Percentiles rank a stretch among this genome's conserved stretches.
These are phyloP conservation scores for Mikania micrantha DNA, from an alignment of 129 eudicot genomes.

Conservation along the genomic window DNA sequence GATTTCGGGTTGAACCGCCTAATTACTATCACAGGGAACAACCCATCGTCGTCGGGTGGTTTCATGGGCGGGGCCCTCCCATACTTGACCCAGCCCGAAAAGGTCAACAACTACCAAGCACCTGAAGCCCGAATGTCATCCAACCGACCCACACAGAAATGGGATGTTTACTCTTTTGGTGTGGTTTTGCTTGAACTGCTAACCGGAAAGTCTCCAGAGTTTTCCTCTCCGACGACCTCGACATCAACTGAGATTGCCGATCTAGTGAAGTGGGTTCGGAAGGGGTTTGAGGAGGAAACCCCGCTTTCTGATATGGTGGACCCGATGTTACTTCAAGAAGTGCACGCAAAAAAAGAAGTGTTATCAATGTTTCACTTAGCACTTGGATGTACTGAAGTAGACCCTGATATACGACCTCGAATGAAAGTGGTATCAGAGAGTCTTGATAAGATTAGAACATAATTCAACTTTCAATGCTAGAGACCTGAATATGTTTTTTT, in stretches of 20 bases:
- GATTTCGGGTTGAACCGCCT: constrained; percentile 88
- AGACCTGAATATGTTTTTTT: constrained; percentile 1
- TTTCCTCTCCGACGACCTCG: constrained; percentile 68
- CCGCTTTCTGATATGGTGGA: constrained; percentile 90
- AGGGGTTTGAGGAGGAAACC: constrained; percentile 83
- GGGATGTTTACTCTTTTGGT: constrained; percentile 96
- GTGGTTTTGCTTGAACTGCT: constrained; percentile 76
- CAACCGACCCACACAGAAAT: constrained; percentile 72
- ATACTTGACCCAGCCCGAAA: constrained; percentile 48
- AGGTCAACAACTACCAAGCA: constrained; percentile 60
- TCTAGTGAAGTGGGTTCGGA: constrained; percentile 81
- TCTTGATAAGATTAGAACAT: constrained; percentile 64
- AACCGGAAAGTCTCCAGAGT: constrained; percentile 84
- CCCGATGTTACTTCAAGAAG: constrained; percentile 76
- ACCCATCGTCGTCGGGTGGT: constrained; percentile 94
- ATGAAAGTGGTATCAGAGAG: constrained; percentile 76
- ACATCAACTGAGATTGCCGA: constrained; percentile 65
- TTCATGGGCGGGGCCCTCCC: constrained; percentile 88
- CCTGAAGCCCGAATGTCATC: constrained; percentile 69
- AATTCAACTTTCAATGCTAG: constrained; percentile 4
- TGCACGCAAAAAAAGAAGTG: constrained; percentile 83
- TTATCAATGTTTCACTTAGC: constrained; percentile 65
- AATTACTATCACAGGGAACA: constrained; percentile 71
- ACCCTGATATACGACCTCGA: constrained; percentile 83
- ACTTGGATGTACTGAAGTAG: constrained; percentile 78